These are phyloP conservation scores for Phialemonium atrogriseum DNA, from an alignment of 2,329 filamentous ascomycete genomes.

Conservation along the genomic window DNA sequence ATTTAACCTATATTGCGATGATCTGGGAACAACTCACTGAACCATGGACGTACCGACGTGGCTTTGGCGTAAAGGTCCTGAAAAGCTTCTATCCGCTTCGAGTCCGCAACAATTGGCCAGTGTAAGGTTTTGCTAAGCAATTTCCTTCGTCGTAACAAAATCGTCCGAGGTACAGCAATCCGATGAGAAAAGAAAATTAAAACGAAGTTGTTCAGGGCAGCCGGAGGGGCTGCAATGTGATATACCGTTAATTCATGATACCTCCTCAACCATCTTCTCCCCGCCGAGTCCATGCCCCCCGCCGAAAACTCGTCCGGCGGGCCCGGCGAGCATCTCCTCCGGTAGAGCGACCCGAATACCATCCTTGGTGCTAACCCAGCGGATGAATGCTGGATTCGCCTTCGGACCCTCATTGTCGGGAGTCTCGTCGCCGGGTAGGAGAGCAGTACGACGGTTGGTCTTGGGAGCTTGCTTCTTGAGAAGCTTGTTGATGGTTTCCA, in stretches of 20 bases:
- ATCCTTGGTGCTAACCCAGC: slow-evolving; percentile 62
- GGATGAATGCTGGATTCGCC: slow-evolving; percentile 54
- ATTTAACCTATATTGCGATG: too few species aligned
- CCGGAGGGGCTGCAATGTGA: neutral
- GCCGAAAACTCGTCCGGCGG: slow-evolving; percentile 52
- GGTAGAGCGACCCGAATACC: slow-evolving; percentile 59
- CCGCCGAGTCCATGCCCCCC: slow-evolving; percentile 20
- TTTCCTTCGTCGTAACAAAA: too few species aligned
- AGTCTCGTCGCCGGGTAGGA: slow-evolving; percentile 36
- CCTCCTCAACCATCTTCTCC: slow-evolving; percentile 48
- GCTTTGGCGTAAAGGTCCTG: too few species aligned
- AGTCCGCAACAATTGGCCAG: too few species aligned
- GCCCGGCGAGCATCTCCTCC: slow-evolving; percentile 57
- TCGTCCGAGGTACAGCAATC: too few species aligned
- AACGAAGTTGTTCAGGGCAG: neutral
- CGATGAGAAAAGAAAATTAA: too few species aligned
- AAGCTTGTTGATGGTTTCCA: slow-evolving; percentile 86
- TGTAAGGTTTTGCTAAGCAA: too few species aligned
- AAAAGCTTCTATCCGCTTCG: too few species aligned
- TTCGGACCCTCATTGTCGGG: slow-evolving; percentile 38
- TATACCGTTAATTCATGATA: slow-evolving; percentile 34
- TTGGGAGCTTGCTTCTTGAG: slow-evolving; percentile 81
- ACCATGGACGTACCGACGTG: too few species aligned
- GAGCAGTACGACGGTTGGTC: slow-evolving; percentile 46
- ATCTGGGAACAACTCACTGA: too few species aligned